phyloP scores from a whole-genome alignment of 2,329 filamentous ascomycete species.

The Penicillium sclerotiorum region DNA sequence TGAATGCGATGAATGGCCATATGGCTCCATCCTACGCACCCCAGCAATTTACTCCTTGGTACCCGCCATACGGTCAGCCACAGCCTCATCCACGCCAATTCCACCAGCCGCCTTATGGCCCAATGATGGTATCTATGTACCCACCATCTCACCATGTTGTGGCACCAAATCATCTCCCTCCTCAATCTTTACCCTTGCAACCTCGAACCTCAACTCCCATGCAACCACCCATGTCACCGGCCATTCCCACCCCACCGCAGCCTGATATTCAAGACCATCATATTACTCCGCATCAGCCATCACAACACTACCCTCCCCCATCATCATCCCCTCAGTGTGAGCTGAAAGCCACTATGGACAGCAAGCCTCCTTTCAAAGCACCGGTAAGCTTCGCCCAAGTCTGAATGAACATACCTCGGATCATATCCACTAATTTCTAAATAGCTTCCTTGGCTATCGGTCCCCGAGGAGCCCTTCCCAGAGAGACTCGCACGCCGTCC shows the following conservation, averaged over 20 bases:
- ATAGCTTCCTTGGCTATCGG: conserved; percentile 64
- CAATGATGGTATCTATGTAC: conserved; percentile 48
- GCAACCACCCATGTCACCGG: conserved; percentile 40
- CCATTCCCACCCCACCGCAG: conserved; percentile 31
- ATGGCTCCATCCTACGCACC: conserved; percentile 47
- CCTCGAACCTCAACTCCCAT: conserved; percentile 41
- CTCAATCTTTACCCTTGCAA: conserved; percentile 39
- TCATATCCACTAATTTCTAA: conserved; percentile 15
- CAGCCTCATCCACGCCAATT: conserved; percentile 44
- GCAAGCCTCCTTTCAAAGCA: conserved; percentile 50
- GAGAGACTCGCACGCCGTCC: conserved; percentile 48
- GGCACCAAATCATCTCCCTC: conserved; percentile 40
- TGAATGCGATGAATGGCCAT: conserved; percentile 49
- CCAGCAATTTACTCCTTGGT: conserved; percentile 52
- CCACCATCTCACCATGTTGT: conserved; percentile 45
- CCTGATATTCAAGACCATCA: conserved; percentile 34
- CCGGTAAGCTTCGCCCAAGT: conserved; percentile 44
- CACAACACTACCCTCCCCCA: conserved; percentile 37
- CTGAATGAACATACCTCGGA: neutral
- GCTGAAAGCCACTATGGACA: conserved; percentile 25
- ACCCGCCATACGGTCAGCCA: conserved; percentile 46
- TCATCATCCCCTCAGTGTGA: conserved; percentile 33
- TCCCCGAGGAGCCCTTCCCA: conserved; percentile 58
- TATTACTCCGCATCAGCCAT: conserved; percentile 24
- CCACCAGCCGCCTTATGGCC: conserved; percentile 43